Percentiles rank a stretch among this genome's conserved stretches.
Conservation (phyloP, 192 early-diverging fungal genomes). For the Borealophlyctis nickersoniae region DNA sequence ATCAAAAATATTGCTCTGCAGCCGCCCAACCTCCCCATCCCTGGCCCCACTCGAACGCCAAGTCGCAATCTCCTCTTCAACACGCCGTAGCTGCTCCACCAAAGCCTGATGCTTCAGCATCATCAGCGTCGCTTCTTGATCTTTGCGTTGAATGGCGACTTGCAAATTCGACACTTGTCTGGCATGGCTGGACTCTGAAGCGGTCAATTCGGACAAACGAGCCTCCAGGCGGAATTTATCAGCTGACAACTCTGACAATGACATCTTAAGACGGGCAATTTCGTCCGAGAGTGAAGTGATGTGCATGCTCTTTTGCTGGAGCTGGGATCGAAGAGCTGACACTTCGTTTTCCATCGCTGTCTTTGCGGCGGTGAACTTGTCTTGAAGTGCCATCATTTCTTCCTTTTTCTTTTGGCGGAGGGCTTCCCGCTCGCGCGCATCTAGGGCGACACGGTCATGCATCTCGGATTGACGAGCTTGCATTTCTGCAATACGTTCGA, state of each 20-base stretch:
- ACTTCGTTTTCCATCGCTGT: conserved; percentile 46
- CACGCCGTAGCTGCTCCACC: conserved; percentile 32
- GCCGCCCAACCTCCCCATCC: conserved; percentile 31
- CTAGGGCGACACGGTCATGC: conserved; percentile 9
- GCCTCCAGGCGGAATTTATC: conserved; percentile 40
- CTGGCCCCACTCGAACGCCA: conserved; percentile 26
- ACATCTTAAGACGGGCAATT: conserved; percentile 27
- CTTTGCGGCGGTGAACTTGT: conserved; percentile 45
- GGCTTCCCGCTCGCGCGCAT: conserved; percentile 28
- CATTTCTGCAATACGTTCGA: conserved; percentile 22
- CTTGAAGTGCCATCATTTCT: conserved; percentile 46
- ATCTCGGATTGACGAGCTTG: conserved; percentile 21
- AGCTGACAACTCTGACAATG: conserved; percentile 32
- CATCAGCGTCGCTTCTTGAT: conserved; percentile 36
- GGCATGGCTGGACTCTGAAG: conserved; percentile 23
- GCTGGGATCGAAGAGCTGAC: conserved; percentile 28
- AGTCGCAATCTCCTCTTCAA: conserved; percentile 38
- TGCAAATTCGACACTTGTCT: conserved; percentile 38
- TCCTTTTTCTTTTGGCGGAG: conserved; percentile 45
- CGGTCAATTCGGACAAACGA: conserved; percentile 36
- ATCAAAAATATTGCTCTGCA: conserved; percentile 24
- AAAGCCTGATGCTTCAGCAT: conserved; percentile 31
- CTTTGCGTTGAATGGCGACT: conserved; percentile 34
- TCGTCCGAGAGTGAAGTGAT: conserved; percentile 25
- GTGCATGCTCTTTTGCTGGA: conserved; percentile 29